Evolutionary conservation across 257 asterid genomes (phyloP).

Genomic region (Ligustrum vulgare): DNA sequence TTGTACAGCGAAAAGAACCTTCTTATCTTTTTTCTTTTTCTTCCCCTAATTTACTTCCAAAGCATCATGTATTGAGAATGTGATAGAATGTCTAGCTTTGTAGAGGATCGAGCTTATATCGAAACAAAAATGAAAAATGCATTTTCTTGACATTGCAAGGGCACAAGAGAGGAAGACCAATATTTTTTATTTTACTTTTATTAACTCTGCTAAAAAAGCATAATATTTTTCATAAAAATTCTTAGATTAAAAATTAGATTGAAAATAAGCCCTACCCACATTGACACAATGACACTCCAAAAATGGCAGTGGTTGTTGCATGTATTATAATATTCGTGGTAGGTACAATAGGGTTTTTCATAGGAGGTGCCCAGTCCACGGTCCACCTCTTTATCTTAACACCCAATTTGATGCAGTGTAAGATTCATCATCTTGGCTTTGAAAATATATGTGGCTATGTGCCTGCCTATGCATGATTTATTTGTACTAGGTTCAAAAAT

Average conservation of each 20-base stretch:
- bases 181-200: too few species aligned
- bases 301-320: neutral
- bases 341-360: neutral
- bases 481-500: too few species aligned
- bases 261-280: neutral
- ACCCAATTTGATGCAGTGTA: constrained; percentile 13
- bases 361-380: neutral
- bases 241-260: too few species aligned
- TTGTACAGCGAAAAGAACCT: neutral
- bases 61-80: neutral
- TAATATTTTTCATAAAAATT: neutral
- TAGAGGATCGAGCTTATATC: neutral
- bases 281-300: neutral
- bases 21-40: neutral
- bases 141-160: too few species aligned
- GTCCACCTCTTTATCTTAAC: neutral
- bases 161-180: too few species aligned
- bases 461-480: too few species aligned
- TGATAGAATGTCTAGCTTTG: neutral
- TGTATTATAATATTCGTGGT: neutral
- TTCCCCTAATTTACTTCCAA: neutral
- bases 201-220: neutral
- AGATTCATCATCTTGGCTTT: neutral
- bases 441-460: neutral
- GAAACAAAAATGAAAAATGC: neutral